phyloP scores from a whole-genome alignment of 2,329 filamentous ascomycete genomes.

The Penicillium sp. region DNA sequence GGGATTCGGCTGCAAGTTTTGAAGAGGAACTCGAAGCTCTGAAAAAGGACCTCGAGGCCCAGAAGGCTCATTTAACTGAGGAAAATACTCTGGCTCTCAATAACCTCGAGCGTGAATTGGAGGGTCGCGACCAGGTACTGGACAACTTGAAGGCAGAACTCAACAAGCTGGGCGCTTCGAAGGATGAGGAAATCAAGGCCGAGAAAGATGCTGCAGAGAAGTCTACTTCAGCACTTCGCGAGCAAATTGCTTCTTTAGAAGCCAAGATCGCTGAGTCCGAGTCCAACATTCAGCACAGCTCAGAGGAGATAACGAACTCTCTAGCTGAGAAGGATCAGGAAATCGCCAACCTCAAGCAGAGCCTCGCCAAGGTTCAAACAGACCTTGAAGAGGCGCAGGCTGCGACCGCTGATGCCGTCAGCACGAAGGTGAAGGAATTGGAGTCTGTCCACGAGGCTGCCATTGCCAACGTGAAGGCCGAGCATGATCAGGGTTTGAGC shows the following conservation, averaged over 20 bases:
- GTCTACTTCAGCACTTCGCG: slow-evolving; percentile 31
- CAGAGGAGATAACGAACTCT: slow-evolving; percentile 25
- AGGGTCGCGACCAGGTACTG: slow-evolving; percentile 38
- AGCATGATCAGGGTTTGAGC: slow-evolving; percentile 28
- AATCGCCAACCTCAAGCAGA: slow-evolving; percentile 33
- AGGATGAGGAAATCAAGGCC: slow-evolving; percentile 36
- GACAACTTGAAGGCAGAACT: slow-evolving; percentile 42
- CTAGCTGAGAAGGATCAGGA: slow-evolving; percentile 40
- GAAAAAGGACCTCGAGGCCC: slow-evolving; percentile 33
- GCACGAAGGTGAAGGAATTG: slow-evolving; percentile 29
- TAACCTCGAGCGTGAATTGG: slow-evolving; percentile 33
- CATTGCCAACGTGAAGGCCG: slow-evolving; percentile 31
- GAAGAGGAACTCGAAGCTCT: slow-evolving; percentile 31
- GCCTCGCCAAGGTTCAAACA: slow-evolving; percentile 32
- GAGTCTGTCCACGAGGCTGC: slow-evolving; percentile 29
- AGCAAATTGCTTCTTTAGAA: slow-evolving; percentile 38
- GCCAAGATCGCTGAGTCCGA: slow-evolving; percentile 35
- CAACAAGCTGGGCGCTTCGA: slow-evolving; percentile 34
- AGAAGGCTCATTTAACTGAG: slow-evolving; percentile 30
- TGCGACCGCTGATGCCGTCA: slow-evolving; percentile 19
- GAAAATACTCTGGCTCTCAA: slow-evolving; percentile 35
- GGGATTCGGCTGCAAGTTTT: slow-evolving; percentile 29
- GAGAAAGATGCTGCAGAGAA: slow-evolving; percentile 35
- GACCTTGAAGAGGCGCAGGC: slow-evolving; percentile 34
- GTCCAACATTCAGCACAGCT: slow-evolving; percentile 26